Evolutionary conservation across 192 early-diverging fungal species (phyloP), one percentile per base, ranked within the genome.

Genomic region (Coemansia sp.): DNA sequence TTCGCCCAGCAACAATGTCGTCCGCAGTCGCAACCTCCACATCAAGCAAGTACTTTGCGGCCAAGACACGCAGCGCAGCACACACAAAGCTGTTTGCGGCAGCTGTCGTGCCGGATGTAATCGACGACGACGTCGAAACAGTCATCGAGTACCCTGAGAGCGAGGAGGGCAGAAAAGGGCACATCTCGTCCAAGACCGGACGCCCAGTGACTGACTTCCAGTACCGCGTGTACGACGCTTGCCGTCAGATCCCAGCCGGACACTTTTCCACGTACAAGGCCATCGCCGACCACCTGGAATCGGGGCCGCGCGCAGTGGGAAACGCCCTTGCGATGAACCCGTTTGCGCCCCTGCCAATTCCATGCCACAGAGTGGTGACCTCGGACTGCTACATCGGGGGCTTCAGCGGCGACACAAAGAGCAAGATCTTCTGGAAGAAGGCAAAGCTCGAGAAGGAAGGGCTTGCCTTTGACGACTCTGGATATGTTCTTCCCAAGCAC

Each of bases 341-440:
- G 4, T 91, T 88, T 63, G 83, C 81, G 22, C 90, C 90, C 22
- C 59, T 82, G 7, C 90, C 88, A 6, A 81, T 91, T 0, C 89
- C 90, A 2, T 91, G 90, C 66, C 89, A 91, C 67, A 83, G 90
- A 11, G 85, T 91, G 19, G 62, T 90, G 59, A 82, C 86, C 10
- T 70, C 85, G 3, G 82, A 88, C 65, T 71, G 74, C 50, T 85
- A 83, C 41, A 79, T 91, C n/a, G 90, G 90, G 15, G 90, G 90
- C 0, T 91, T 90, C 66, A 69, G 68, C 41, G 89, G 90, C 46
- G 83, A 87, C 65, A 82, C 77, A 32, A 87, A 84, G 41, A 84
- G 83, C 62, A 82, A 85, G 67, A 85, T 89, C 17, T 80, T 84
- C 22, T 85, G 82, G 71, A 91, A 91, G 58, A 81, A 76, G 35